These are phyloP conservation scores for Tolypocladium pustulatum DNA, from an alignment of 2,329 filamentous ascomycete genomes.

Conservation along the genomic window DNA sequence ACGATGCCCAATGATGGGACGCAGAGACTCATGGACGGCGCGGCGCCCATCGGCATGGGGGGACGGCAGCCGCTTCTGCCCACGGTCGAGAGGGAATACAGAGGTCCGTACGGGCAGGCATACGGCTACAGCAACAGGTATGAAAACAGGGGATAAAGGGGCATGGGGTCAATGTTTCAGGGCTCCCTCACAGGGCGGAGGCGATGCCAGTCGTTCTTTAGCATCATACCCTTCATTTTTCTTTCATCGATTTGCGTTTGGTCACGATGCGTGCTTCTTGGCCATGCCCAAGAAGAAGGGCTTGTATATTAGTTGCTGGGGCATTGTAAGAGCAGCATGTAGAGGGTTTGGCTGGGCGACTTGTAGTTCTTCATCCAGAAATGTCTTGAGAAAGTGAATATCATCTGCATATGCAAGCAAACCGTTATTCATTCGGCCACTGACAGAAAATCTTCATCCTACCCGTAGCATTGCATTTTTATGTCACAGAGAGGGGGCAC, in stretches of 20 bases:
- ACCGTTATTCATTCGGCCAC: not conserved
- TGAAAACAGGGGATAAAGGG: constrained; percentile 11
- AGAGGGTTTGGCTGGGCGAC: not conserved
- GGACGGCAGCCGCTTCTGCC: constrained; percentile 7
- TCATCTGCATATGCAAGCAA: not conserved
- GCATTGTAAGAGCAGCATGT: not conserved
- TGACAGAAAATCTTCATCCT: no score
- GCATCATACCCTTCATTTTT: constrained; percentile 1
- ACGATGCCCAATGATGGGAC: constrained; percentile 21
- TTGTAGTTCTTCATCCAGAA: not conserved
- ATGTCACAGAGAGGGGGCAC: not conserved
- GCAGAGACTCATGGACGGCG: constrained; percentile 26
- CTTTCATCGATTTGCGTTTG: not conserved
- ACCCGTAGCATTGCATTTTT: not conserved
- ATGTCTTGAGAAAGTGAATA: not conserved
- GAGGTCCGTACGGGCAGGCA: constrained; percentile 6
- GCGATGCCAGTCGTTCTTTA: not conserved
- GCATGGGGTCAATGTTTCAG: not conserved
- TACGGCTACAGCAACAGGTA: constrained; percentile 8
- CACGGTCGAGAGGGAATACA: constrained; percentile 2
- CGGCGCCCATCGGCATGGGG: constrained; percentile 26
- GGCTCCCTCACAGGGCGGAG: not conserved
- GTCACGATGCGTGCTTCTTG: not conserved
- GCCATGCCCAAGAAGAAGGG: not conserved
- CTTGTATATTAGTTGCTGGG: not conserved